These are phyloP conservation scores for Gremmenia infestans DNA, from an alignment of 2,329 filamentous ascomycete species.

Conservation along the genomic window DNA sequence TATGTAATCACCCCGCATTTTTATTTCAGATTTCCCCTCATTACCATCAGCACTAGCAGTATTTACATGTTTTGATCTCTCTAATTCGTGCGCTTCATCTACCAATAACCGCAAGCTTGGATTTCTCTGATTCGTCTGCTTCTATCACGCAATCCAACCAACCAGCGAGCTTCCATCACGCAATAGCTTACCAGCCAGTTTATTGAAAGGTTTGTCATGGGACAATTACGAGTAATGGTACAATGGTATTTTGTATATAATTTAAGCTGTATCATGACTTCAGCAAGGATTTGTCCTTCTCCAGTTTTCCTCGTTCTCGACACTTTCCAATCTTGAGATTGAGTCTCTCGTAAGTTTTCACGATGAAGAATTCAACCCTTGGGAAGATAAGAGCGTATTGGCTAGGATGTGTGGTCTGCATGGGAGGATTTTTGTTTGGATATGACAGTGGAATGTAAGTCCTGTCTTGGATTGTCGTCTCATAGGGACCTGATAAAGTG, in stretches of 20 bases:
- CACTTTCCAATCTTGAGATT: too few relatives aligned
- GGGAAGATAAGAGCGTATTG: constrained; percentile 46
- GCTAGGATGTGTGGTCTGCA: constrained; percentile 46
- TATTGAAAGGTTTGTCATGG: too few relatives aligned
- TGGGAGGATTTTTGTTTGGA: constrained; percentile 45
- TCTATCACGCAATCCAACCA: background rate
- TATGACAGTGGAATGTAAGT: constrained; percentile 38
- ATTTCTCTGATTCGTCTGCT: background rate
- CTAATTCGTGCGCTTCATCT: background rate
- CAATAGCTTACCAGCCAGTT: too few relatives aligned
- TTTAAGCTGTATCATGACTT: too few relatives aligned
- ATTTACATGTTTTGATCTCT: background rate
- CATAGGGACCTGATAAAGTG: background rate
- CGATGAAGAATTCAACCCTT: constrained; percentile 21
- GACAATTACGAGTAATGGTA: background rate
- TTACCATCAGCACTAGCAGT: too few relatives aligned
- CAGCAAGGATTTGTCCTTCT: too few relatives aligned
- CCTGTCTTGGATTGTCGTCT: background rate
- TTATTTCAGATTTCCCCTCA: too few relatives aligned
- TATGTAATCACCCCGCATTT: background rate
- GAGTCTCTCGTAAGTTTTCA: background rate
- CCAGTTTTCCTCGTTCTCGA: too few relatives aligned
- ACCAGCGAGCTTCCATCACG: too few relatives aligned
- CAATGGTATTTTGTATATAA: too few relatives aligned
- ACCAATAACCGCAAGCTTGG: background rate